Evolutionary conservation across 108 stramenopile species (phyloP).

Genomic region (Pseudonitzschia multiseries): DNA sequence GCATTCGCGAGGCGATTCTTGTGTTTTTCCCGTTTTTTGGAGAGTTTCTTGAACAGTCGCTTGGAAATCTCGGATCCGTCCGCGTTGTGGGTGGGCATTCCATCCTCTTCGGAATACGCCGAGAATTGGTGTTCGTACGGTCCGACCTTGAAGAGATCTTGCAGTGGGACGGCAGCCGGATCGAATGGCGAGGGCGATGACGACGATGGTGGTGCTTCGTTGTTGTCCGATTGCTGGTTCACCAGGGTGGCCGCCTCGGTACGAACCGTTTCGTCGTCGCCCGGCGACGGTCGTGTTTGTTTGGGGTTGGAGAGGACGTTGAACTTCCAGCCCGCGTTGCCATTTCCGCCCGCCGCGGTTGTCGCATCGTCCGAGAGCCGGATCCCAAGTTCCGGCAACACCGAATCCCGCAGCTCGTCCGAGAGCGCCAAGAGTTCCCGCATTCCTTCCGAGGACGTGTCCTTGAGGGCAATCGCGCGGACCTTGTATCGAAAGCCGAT

Average conservation of each 20-base stretch:
- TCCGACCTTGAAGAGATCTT: slow-evolving; percentile 48
- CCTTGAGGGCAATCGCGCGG: slow-evolving; percentile 50
- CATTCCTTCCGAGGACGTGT: slow-evolving; percentile 23
- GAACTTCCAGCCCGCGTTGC: slow-evolving; percentile 23
- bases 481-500: slow-evolving; percentile 63
- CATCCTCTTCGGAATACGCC: slow-evolving; percentile 34
- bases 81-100: slow-evolving; percentile 52
- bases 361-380: slow-evolving; percentile 50
- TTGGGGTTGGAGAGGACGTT: slow-evolving; percentile 26
- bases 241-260: not conserved
- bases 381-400: slow-evolving; percentile 60
- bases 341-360: not conserved
- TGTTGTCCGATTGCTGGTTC: too few species aligned
- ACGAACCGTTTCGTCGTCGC: not conserved
- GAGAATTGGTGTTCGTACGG: slow-evolving; percentile 47
- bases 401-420: slow-evolving; percentile 67
- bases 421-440: slow-evolving; percentile 59
- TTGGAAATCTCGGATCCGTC: slow-evolving; percentile 60
- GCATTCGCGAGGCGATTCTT: slow-evolving; percentile 24
- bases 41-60: slow-evolving; percentile 48
- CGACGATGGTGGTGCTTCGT: not conserved
- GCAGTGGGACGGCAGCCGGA: slow-evolving; percentile 12
- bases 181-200: too few species aligned
- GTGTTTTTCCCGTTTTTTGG: slow-evolving; percentile 46
- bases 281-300: not conserved